Percentiles rank a stretch among this genome's conserved stretches.
These are phyloP conservation scores for Emmonsiellopsis sp. DNA, from an alignment of 2,329 filamentous ascomycete genomes.

Conservation along the genomic window DNA sequence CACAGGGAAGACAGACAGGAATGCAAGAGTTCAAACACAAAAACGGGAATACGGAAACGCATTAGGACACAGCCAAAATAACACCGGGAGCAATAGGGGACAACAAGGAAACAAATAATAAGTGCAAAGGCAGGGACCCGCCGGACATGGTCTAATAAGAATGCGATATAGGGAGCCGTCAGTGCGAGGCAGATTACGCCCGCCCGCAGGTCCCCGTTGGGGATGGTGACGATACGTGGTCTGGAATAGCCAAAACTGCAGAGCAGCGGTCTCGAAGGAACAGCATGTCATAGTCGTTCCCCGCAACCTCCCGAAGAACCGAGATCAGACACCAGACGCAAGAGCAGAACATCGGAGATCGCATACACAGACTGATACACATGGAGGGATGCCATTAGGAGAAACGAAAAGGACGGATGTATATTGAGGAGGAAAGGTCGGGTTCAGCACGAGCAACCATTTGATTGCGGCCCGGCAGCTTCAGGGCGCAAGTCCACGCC, in stretches of 20 bases:
- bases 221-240: background rate
- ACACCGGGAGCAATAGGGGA: constrained; percentile 19
- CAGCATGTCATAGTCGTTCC: too few species aligned
- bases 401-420: background rate
- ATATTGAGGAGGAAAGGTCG: background rate
- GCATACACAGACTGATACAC: background rate
- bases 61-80: constrained; percentile 15
- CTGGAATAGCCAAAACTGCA: constrained; percentile 1
- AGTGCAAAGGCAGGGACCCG: constrained; percentile 6
- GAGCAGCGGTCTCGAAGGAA: too few species aligned
- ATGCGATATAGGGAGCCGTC: background rate
- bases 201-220: background rate
- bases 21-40: constrained; percentile 16
- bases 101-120: constrained; percentile 22
- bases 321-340: background rate
- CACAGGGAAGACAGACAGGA: constrained; percentile 1
- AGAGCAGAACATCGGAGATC: background rate
- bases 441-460: constrained; percentile 55
- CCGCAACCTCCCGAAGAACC: background rate
- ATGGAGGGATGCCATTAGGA: background rate
- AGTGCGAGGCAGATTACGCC: background rate
- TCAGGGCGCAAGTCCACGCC: constrained; percentile 61
- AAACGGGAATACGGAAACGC: constrained; percentile 8
- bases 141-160: constrained; percentile 7
- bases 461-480: constrained; percentile 51